A percentile compares a stretch with the other conserved stretches of the same genome.
phyloP scores from a whole-genome alignment of 768 basidiomycete genomes.

The Wakefieldia striispora region DNA sequence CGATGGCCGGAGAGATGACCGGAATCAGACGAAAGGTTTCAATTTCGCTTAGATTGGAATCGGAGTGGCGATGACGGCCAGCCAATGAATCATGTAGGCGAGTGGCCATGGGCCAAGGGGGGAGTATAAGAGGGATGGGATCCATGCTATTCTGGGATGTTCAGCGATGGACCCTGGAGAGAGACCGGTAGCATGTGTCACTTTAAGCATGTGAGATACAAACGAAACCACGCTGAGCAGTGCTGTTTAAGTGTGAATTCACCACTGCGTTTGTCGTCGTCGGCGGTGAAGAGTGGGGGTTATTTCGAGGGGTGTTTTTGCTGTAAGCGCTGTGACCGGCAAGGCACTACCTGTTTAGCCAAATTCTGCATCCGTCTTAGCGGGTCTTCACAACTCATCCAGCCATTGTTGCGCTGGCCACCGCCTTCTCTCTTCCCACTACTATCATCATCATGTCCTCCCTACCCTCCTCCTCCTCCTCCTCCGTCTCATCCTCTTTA shows the following conservation, averaged over 20 bases:
- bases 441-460: constrained; percentile 37
- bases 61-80: constrained; percentile 23
- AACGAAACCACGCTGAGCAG: too few species aligned
- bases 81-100: too few species aligned
- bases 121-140: constrained; percentile 9
- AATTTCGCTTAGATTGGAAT: constrained; percentile 33
- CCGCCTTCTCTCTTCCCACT: constrained; percentile 38
- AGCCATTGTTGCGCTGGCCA: constrained; percentile 44
- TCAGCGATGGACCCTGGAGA: constrained; percentile 16
- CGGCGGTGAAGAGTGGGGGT: not conserved
- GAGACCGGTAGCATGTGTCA: constrained; percentile 16
- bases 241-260: too few species aligned
- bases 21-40: constrained; percentile 14
- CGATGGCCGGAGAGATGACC: constrained; percentile 10
- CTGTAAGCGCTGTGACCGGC: constrained; percentile 37
- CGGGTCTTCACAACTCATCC: constrained; percentile 32
- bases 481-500: constrained; percentile 17
- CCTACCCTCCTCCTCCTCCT: constrained; percentile 28
- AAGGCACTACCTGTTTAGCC: constrained; percentile 35
- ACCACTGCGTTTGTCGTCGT: too few species aligned
- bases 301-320: constrained; percentile 12
- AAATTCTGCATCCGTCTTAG: constrained; percentile 34
- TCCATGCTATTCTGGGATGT: constrained; percentile 16
- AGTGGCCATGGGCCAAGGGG: too few species aligned
- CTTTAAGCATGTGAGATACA: constrained; percentile 13